Evolutionary conservation across 176 grass and related monocot species (phyloP), one percentile per base, ranked within the genome.

Genomic region (Lolium perenne): DNA sequence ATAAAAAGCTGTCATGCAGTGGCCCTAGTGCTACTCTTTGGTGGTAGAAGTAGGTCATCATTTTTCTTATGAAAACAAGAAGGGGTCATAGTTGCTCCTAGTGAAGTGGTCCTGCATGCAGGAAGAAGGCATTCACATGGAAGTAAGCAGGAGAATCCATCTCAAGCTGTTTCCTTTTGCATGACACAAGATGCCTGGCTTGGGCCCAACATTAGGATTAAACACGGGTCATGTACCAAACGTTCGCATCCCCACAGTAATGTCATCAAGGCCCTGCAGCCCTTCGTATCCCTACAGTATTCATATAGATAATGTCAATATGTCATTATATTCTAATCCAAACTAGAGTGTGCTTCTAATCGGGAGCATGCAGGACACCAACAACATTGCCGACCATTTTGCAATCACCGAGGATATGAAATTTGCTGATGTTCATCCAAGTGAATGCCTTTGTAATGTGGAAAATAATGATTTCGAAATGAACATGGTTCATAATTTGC

Each of bases 111-210:
- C 80, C 85, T 38, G 40, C 22, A 43, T 55, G 50, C 56, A 86
- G 4, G 26, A 64, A 86, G 77, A 53, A 68, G 57, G 21, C 13
- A 84, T 80, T 87, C 85, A 87, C 80, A 91, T 91, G 88, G 68
- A 79, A 83, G 47, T 20, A 83, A 74, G 23, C 21, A 1, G 73
- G 75, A 84, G 75, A 50, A 83, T 83, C 32, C 71, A 86, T 78
- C 84, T 90, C 54, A 16, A 87, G 66, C 47, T 79, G 13, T 73
- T 83, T 83, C 78, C 4, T 79, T 90, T 83, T 74, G 29, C 18
- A 35, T 62, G 56, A 55, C 32, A 81, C 21, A 81, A 82, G 78
- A 85, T 80, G 51, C 60, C 26, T 81, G 71, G 3, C 35, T 75
- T 57, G 62, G 78, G 38, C 35, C 88, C 78, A 20, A 50, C 53